Evolutionary conservation across 768 basidiomycete species (phyloP), one percentile per base, ranked within the genome.

Genomic region (Pleurotus sapidus): DNA sequence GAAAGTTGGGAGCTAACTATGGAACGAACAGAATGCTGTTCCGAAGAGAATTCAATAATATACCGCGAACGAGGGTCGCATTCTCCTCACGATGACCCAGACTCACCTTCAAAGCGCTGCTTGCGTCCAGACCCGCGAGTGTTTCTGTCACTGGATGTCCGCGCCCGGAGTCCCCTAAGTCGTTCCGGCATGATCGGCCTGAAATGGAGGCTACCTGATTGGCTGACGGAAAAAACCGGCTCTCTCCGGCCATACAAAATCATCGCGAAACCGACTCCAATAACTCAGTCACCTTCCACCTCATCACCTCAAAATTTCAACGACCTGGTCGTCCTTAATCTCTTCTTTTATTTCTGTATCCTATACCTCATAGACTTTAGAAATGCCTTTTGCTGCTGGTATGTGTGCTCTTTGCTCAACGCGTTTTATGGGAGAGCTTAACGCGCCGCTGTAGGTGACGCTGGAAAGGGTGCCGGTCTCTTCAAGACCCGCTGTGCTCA

Each of bases 401-500:
- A 49, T 25, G 75, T 70, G 18, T 5, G 12, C 6, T 47, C n/a
- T 17, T 46, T n/a, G 5, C 20, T 11, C 20, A 45, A 7, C 15
- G 27, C n/a, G 39, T 5, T 15, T 42, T 9, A 12, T 18, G 17
- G 37, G 11, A 39, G 23, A 34, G 46, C 38, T 40, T 9, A 38
- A 17, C 6, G 15, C 17, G 15, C 12, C 24, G 27, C 3, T 59
- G 25, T 56, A 83, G 95, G 95, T 86, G 92, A 97, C 78, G 73
- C 89, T 68, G 66, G 67, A 57, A 97, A 95, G 83, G 95, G 95
- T 75, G 95, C 95, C 70, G 77, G 80, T 69, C 89, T 97, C 72
- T 98, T 98, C 89, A 96, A 95, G 81, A 95, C 94, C 59, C 90
- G 95, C 57, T 95, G 91, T 67, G 88, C 89, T 42, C 93, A 97